Evolutionary conservation across 1,284 basidiomycete genomes (phyloP).

Genomic region (Sporisorium reilianum): DNA sequence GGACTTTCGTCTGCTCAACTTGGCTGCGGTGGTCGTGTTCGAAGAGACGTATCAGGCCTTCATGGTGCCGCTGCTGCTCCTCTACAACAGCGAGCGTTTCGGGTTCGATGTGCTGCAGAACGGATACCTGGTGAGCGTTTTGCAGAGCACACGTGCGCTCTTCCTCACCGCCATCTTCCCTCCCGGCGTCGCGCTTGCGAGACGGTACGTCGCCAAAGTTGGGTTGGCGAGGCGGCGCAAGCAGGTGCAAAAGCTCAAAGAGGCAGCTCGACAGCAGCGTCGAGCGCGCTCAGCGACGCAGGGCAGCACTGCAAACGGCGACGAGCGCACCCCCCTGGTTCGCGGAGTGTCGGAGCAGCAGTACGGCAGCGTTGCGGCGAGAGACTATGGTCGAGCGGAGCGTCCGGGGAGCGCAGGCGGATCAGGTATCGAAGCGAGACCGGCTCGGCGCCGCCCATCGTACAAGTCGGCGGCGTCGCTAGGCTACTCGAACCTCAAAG

Average conservation of each 20-base stretch:
- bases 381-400: conserved; percentile 27
- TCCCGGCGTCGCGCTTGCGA: conserved; percentile 41
- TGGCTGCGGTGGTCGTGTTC: conserved; percentile 55
- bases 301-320: background rate
- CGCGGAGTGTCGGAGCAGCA: conserved; percentile 9
- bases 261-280: conserved; percentile 23
- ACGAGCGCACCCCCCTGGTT: conserved; percentile 28
- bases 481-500: conserved; percentile 30
- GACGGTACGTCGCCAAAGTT: conserved; percentile 46
- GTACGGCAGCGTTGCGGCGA: conserved; percentile 31
- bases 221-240: conserved; percentile 35
- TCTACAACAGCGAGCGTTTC: conserved; percentile 63
- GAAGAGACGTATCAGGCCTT: conserved; percentile 65
- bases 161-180: conserved; percentile 62
- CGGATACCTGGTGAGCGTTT: conserved; percentile 56
- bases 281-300: conserved; percentile 4
- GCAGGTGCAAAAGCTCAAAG: conserved; percentile 33
- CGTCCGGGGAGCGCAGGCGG: background rate
- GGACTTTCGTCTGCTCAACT: conserved; percentile 55
- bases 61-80: conserved; percentile 59
- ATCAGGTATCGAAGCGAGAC: conserved; percentile 17
- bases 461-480: conserved; percentile 40
- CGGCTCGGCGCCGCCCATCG: conserved; percentile 33
- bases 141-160: conserved; percentile 56
- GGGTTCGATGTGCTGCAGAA: conserved; percentile 61